A percentile compares a stretch with the other conserved stretches of the same genome.
Evolutionary conservation across 192 early-diverging fungal genomes (phyloP).

Genomic region (Neocallimastix lanati): DNA sequence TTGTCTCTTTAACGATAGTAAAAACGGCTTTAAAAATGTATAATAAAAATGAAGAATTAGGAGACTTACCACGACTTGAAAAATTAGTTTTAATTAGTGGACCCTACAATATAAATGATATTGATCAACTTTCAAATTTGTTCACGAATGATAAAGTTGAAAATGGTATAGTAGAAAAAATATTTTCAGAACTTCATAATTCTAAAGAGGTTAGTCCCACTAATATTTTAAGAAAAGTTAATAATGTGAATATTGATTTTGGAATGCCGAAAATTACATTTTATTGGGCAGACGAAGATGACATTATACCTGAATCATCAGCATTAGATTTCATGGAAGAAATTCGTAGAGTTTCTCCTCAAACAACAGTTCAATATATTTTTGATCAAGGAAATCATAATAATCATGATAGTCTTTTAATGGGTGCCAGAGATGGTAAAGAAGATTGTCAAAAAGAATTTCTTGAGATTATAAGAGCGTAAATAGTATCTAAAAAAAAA

Average conservation of each 20-base stretch:
- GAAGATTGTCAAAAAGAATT: not conserved
- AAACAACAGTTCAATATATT: not conserved
- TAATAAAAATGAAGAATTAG: not conserved
- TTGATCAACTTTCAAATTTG: not conserved
- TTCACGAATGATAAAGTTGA: not conserved
- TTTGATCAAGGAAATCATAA: not conserved
- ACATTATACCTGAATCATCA: not conserved
- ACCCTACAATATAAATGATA: not conserved
- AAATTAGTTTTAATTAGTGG: not conserved
- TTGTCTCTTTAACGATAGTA: not conserved
- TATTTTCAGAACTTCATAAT: not conserved
- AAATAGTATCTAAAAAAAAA: too few species aligned
- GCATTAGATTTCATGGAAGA: not conserved
- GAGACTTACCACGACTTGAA: not conserved
- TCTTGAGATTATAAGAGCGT: not conserved
- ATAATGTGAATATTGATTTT: not conserved
- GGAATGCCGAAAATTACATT: not conserved
- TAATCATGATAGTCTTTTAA: not conserved
- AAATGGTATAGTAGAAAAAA: not conserved
- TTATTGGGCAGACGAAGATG: not conserved
- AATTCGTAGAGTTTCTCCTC: not conserved
- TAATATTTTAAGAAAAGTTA: not conserved
- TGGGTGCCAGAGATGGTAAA: not conserved
- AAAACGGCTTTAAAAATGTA: not conserved
- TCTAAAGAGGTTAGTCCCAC: not conserved